Base-by-base conservation (phyloP, 352 stramenopile genomes). In the Aphanomyces cochlioides region DNA sequence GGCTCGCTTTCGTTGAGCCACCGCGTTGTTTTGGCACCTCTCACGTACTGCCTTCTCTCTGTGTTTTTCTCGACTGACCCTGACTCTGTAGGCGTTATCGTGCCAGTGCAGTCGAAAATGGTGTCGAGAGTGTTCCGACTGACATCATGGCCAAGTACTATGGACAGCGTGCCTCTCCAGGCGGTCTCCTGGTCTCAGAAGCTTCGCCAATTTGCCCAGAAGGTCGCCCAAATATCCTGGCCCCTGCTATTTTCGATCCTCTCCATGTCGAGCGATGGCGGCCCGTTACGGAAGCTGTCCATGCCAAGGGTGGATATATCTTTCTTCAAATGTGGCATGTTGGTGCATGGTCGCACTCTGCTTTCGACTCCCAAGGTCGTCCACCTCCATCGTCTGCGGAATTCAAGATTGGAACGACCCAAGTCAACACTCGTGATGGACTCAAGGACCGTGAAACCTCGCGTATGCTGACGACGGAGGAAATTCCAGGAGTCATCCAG, bases 311-410 rank as follows among this genome's bases (percentile, higher is more conserved):
- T 15, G 82, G 78, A 40, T 79, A 77, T 28, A 90, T 92, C 54
- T 89, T 79, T 61, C 36, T 81, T 39, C 87, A 95, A 74, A 67
- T 95, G 21, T 95, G 86, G 86, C 87, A 96, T 73, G 81, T 89
- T 41, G 89, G 87, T 41, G 77, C 85, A 48, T 56, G 71, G 61
- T 57, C 73, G 0, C 84, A 95, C 72, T 74, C 75, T 41, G 76
- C 78, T 56, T 71, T 75, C 45, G 53, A 77, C 48, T 12, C 37
- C 28, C 61, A 63, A 45, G 63, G 63, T 8, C 63, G 63, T 28
- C n/a, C 59, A 21, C 63, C 63, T 8, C 10, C 43, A 39, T 69
- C 63, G 10, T 69, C 63, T 6, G 50, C 50, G n/a, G 50, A 21
- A 8, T 58, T 58, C 50, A 19, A 58, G n/a, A 58, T 58, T 58